Evolutionary conservation across 805 yeast species (phyloP), one percentile per base, ranked within the genome.

Genomic region (Jamesozyma gamospora): DNA sequence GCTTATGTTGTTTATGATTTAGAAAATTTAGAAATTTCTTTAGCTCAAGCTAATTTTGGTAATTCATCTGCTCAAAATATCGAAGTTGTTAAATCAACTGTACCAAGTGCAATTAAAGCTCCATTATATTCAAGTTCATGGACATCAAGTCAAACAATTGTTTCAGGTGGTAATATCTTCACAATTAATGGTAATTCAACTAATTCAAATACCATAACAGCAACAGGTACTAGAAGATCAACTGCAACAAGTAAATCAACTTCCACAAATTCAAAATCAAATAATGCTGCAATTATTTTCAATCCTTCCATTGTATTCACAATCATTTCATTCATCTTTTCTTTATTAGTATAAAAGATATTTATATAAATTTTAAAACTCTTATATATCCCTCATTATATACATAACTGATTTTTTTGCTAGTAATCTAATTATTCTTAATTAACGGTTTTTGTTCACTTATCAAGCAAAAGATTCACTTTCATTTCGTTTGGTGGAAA

Each of bases 1-100:
- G 77, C 76, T 2, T 78, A 77, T 47, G 67, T 74, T 28, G 82
- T 75, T 35, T 78, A 69, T 43, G 81, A 78, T 56, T 51, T 77
- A 42, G 78, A 70, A 27, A 62, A 62, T 26, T 49, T 56, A 16
- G 66, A 67, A 42, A 51, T 74, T n/a, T 69, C 70, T 0, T 28
- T 74, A 36, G 79, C 77, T 4, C 73, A 68, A 44, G 77, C 69
- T 2, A 60, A 60, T 38, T 54, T 45, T 35, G 27, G 26, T 29
- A 18, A 32, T 25, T 27, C 39, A 6, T 41, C 56, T 5, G 15
- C 9, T 33, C 40, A 34, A 32, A 57, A 75, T 42, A 69, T 77
- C 32, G 78, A 75, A 40, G 65, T 58, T 3, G 67, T 78, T 28
- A 28, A 41, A 4, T 36, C 58, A 2, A 41, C 52, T 3, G 66